Evolutionary conservation across 805 yeast species (phyloP).

Genomic region (Ogataea saltuana): DNA sequence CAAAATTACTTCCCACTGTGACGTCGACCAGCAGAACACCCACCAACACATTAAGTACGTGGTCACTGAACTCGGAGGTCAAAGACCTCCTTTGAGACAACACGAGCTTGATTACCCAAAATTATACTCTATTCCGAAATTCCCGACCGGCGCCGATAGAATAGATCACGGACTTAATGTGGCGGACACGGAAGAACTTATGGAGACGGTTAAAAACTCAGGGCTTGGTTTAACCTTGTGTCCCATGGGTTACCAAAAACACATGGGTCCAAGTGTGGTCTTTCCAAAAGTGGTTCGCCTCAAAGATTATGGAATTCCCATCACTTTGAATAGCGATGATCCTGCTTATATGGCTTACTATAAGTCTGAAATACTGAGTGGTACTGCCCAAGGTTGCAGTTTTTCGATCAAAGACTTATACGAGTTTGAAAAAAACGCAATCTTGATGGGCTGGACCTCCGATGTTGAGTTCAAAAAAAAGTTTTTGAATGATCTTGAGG

Average conservation of each 20-base stretch:
- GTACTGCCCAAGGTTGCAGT: slow-evolving; percentile 17
- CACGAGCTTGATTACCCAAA: slow-evolving; percentile 35
- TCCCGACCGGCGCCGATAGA: slow-evolving; percentile 36
- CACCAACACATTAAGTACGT: slow-evolving; percentile 37
- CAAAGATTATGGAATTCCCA: slow-evolving; percentile 39
- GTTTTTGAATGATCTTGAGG: slow-evolving; percentile 19
- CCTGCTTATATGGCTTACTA: slow-evolving; percentile 46
- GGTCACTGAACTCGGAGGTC: slow-evolving; percentile 20
- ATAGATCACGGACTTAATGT: slow-evolving; percentile 49
- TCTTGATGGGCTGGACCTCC: slow-evolving; percentile 26
- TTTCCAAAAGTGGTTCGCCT: slow-evolving; percentile 44
- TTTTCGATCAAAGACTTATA: slow-evolving; percentile 19
- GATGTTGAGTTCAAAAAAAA: slow-evolving; percentile 20
- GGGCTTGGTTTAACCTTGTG: slow-evolving; percentile 43
- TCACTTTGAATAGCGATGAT: slow-evolving; percentile 42
- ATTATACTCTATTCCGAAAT: slow-evolving; percentile 14
- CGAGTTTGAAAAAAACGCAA: slow-evolving; percentile 23
- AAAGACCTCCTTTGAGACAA: slow-evolving; percentile 24
- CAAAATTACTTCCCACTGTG: slow-evolving; percentile 44
- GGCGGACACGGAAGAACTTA: slow-evolving; percentile 35
- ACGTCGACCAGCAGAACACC: slow-evolving; percentile 48
- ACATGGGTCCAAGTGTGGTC: slow-evolving; percentile 34
- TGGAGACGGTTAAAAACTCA: slow-evolving; percentile 37
- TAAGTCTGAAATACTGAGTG: slow-evolving; percentile 40
- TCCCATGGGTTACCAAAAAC: slow-evolving; percentile 39